Base-by-base conservation (phyloP, 164 flowering plant species). In the Stephania yunnanensis region DNA sequence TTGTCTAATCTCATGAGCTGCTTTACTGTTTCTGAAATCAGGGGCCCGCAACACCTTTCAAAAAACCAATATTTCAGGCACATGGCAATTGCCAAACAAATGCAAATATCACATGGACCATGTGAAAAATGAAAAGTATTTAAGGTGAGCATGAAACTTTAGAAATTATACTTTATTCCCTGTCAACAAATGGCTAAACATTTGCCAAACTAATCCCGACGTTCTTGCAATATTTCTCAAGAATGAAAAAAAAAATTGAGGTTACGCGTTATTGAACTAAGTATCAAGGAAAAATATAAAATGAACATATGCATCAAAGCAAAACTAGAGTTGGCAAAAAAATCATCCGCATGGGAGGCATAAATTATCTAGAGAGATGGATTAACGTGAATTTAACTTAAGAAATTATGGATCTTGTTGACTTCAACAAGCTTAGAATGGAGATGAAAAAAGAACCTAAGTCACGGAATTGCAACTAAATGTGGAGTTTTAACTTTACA, bases 31-130 rank as follows among this genome's bases (percentile, higher is more conserved):
- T 42, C 75, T 85, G 70, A 89, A 44, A 36, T 36, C 42, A 44
- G 92, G 88, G 31, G 91, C 82, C 31, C 75, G 82, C 70, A 92
- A 75, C 83, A 87, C 89, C 93, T 90, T 36, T 77, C 83, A 81
- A 73, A 31, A 79, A 75, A 63, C 61, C 73, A 70, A 67, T 68
- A 55, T 2, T 72, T 72, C 61, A 10, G 45, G 68, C 46, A 12
- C 4, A 15, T 69, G 10, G 17, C 8, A 31, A 48, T 46, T 20
- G 7, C 22, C n/a, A 58, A 17, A 52, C 45, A 71, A n/a, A 46
- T 29, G 50, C 46, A 69, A 4, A 36, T 42, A 50, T 19, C 45
- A 46, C 22, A 69, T 69, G 71, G 45, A n/a, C n/a, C 46, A 44
- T 31, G 48, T 19, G 25, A 61, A 20, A 61, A 61, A 61, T 61